These are phyloP conservation scores for Stachybotrys chartarum DNA, from an alignment of 2,329 filamentous ascomycete genomes.

Conservation along the genomic window DNA sequence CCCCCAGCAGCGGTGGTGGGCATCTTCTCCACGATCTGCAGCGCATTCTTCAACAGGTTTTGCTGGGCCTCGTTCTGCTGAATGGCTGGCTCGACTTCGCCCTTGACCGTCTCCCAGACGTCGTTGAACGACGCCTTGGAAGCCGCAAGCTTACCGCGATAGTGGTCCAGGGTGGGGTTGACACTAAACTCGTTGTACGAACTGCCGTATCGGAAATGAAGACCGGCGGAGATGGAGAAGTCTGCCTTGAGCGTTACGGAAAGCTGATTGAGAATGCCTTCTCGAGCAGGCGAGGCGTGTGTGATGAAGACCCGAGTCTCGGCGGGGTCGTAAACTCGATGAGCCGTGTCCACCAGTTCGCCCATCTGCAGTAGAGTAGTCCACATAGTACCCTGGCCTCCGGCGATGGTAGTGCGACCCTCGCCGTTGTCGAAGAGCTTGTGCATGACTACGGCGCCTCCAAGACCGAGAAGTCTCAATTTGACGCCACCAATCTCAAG, in stretches of 20 bases:
- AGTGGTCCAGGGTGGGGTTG: constrained; percentile 95
- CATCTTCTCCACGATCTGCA: constrained; percentile 97
- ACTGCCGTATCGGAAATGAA: constrained; percentile 97
- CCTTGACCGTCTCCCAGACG: constrained; percentile 97
- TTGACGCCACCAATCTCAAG: constrained; percentile 94
- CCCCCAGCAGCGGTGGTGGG: constrained; percentile 88
- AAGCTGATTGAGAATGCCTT: constrained; percentile 94
- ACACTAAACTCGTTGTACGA: constrained; percentile 99
- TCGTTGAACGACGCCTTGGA: constrained; percentile 99
- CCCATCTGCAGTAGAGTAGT: constrained; percentile 97
- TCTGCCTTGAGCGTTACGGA: constrained; percentile 96
- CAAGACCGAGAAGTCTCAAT: constrained; percentile 84
- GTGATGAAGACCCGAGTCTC: constrained; percentile 96
- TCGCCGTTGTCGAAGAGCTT: constrained; percentile 99
- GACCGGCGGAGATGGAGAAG: constrained; percentile 93
- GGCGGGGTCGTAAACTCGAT: constrained; percentile 95
- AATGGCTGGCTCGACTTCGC: constrained; percentile 91
- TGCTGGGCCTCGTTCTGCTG: constrained; percentile 90
- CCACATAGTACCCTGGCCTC: constrained; percentile 99
- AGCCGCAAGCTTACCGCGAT: constrained; percentile 94
- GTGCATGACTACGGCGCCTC: constrained; percentile 98
- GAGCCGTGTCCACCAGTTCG: constrained; percentile 93
- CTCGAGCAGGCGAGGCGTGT: constrained; percentile 90
- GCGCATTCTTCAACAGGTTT: constrained; percentile 80
- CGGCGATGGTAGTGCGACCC: constrained; percentile 93